Evolutionary conservation across 1,139 yeast genomes (phyloP).

Genomic region (Taiozyma onychis): DNA sequence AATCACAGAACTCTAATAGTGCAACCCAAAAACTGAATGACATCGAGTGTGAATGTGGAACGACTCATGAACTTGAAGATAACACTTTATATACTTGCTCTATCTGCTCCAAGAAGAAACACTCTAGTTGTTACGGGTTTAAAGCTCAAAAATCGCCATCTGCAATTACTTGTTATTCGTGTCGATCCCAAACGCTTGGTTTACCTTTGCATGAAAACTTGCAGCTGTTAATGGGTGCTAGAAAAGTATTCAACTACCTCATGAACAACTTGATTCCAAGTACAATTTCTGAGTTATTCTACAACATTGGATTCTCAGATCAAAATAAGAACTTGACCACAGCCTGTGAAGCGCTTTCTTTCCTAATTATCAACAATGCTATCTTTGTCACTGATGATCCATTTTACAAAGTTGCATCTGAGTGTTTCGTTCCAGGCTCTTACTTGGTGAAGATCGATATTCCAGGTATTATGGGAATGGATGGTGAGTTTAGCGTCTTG

Average conservation of each 20-base stretch:
- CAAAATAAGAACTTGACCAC: slow-evolving; percentile 10
- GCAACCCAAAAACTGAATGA: slow-evolving; percentile 26
- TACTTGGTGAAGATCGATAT: not conserved
- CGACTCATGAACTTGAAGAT: slow-evolving; percentile 12
- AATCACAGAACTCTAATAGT: slow-evolving; percentile 18
- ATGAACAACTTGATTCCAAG: slow-evolving; percentile 21
- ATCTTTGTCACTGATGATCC: slow-evolving; percentile 14
- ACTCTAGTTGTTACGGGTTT: slow-evolving; percentile 29
- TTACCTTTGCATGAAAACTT: slow-evolving; percentile 14
- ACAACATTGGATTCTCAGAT: slow-evolving; percentile 12
- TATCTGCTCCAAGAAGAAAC: slow-evolving; percentile 24
- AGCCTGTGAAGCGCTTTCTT: slow-evolving; percentile 20
- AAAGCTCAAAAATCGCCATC: slow-evolving; percentile 4
- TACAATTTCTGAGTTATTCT: slow-evolving; percentile 13
- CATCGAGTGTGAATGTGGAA: slow-evolving; percentile 28
- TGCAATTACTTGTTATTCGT: slow-evolving; percentile 22
- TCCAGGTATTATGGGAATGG: not conserved
- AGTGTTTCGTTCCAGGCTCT: slow-evolving; percentile 1
- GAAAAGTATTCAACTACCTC: slow-evolving; percentile 25
- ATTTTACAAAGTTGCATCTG: not conserved
- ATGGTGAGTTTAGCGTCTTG: not conserved
- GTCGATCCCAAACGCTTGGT: slow-evolving; percentile 23
- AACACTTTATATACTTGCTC: slow-evolving; percentile 20
- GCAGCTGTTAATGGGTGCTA: slow-evolving; percentile 23
- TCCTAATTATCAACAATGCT: slow-evolving; percentile 20